Conservation (phyloP, 495 filamentous ascomycete species). For the Lasiosphaeriaceae sp. region DNA sequence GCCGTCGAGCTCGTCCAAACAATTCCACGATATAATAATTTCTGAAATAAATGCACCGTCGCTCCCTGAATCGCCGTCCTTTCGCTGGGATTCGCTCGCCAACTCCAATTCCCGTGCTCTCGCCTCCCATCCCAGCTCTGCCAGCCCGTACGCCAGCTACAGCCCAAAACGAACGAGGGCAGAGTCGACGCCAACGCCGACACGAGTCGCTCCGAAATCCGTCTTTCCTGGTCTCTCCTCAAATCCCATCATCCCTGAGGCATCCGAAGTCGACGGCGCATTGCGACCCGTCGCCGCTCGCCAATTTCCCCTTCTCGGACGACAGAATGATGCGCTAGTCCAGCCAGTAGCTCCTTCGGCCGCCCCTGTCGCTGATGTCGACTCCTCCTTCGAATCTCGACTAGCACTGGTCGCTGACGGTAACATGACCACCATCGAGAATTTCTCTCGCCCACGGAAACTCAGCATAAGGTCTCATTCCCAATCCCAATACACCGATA, state of each 20-base stretch:
- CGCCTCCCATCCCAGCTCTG: constrained; percentile 3
- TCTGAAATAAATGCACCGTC: constrained; percentile 10
- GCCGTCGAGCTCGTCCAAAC: constrained; percentile 16
- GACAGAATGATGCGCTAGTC: constrained; percentile 26
- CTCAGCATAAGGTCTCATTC: constrained; percentile 41
- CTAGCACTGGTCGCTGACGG: constrained; percentile 18
- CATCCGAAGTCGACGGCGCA: constrained; percentile 13
- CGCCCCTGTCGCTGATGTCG: constrained; percentile 22
- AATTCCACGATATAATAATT: constrained; percentile 9
- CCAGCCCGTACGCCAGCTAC: constrained; percentile 13
- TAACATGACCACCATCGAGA: constrained; percentile 36
- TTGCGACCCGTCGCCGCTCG: constrained; percentile 16
- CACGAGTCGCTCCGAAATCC: constrained; percentile 18
- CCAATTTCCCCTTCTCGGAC: constrained; percentile 20
- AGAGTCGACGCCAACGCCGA: constrained; percentile 22
- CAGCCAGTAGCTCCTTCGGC: constrained; percentile 14
- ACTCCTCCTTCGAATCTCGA: constrained; percentile 20
- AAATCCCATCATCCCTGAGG: constrained; percentile 30
- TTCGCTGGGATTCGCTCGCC: constrained; percentile 43
- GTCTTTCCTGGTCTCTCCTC: constrained; percentile 32
- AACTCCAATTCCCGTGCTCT: constrained; percentile 14
- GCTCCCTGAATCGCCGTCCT: constrained; percentile 27
- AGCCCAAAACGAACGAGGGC: constrained; percentile 18
- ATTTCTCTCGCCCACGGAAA: constrained; percentile 51
- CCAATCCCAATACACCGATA: constrained; percentile 32